Percentiles rank a stretch among this genome's conserved stretches.
Conservation (phyloP, 2,329 filamentous ascomycete species). For the Lizonia empirigonia region DNA sequence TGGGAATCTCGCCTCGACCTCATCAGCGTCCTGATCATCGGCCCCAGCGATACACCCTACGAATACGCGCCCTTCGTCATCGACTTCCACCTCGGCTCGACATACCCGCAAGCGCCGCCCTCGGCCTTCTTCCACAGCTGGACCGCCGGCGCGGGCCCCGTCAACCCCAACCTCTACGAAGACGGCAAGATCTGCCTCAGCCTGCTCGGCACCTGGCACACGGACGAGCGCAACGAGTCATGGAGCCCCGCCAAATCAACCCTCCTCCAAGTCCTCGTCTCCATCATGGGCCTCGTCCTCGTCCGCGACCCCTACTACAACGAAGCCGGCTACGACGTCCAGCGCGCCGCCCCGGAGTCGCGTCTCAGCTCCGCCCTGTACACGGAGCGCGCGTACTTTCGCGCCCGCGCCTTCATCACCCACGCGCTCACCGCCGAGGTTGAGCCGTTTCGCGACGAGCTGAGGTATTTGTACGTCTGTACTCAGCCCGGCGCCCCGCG, state of each 20-base stretch:
- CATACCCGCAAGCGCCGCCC: slow-evolving; percentile 60
- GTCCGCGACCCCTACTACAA: slow-evolving; percentile 68
- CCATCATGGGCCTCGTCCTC: slow-evolving; percentile 62
- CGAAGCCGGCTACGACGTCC: slow-evolving; percentile 65
- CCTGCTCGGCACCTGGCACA: slow-evolving; percentile 65
- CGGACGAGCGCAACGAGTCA: slow-evolving; percentile 57
- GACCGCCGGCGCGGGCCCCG: slow-evolving; percentile 57
- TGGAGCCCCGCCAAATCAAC: slow-evolving; percentile 62
- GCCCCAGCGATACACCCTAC: slow-evolving; percentile 65
- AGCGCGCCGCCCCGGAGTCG: slow-evolving; percentile 54
- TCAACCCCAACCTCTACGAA: slow-evolving; percentile 68
- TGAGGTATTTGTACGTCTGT: no score
- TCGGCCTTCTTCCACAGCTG: slow-evolving; percentile 65
- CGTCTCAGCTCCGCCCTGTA: slow-evolving; percentile 56
- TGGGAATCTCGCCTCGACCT: slow-evolving; percentile 66
- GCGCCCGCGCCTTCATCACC: slow-evolving; percentile 58
- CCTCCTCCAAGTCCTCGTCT: slow-evolving; percentile 63
- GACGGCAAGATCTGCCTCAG: slow-evolving; percentile 66
- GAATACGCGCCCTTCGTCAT: slow-evolving; percentile 66
- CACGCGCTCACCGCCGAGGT: slow-evolving; percentile 52
- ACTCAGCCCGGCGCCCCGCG: no score
- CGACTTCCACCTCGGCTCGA: slow-evolving; percentile 58
- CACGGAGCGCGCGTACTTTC: slow-evolving; percentile 61
- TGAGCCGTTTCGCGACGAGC: no score
- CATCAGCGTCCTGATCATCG: slow-evolving; percentile 63